Evolutionary conservation across 768 basidiomycete genomes (phyloP), one percentile per base, ranked within the genome.

Genomic region (Exidia glandulosa): DNA sequence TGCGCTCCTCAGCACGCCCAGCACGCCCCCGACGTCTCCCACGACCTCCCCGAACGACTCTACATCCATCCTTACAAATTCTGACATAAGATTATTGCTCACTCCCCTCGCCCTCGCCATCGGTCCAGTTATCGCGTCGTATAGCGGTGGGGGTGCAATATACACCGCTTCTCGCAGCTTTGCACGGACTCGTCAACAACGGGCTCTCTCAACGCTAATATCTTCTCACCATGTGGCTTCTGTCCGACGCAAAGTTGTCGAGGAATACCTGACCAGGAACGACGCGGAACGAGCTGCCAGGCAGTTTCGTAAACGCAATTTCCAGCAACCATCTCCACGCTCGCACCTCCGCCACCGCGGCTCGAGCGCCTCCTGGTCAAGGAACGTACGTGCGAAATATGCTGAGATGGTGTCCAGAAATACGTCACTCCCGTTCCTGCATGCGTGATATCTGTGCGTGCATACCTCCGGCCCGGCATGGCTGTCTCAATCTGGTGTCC

Each of bases 241-340:
- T 75, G 69, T 89, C 85, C 23, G 86, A 88, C 10, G 86, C 84
- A 72, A 89, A 88, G 65, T 80, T 66, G 62, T 80, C 72, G 47
- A 87, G 69, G 66, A 76, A 87, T 13, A 69, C 68, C 32, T 69
- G 61, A 19, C 77, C 81, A 60, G 80, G 76, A 60, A 89, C 71
- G 32, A 86, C 76, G 67, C 87, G 78, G 69, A 88, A 87, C 52
- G 76, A 64, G 68, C 86, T 88, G 66, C n/a, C n/a, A 25, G 19
- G 34, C 13, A 12, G 27, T 13, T 10, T 32, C 33, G 16, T 25
- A 37, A 25, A n/a, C 0, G 14, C 23, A 27, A 16, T 23, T 3
- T 7, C 23, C 3, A 2, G 29, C 7, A 10, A 61, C 41, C 25
- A 32, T 19, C 33, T 47, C 13, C 31, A 19, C 6, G 32, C 31